phyloP scores from a whole-genome alignment of 768 basidiomycete genomes.

The Termitomyces sp. region DNA sequence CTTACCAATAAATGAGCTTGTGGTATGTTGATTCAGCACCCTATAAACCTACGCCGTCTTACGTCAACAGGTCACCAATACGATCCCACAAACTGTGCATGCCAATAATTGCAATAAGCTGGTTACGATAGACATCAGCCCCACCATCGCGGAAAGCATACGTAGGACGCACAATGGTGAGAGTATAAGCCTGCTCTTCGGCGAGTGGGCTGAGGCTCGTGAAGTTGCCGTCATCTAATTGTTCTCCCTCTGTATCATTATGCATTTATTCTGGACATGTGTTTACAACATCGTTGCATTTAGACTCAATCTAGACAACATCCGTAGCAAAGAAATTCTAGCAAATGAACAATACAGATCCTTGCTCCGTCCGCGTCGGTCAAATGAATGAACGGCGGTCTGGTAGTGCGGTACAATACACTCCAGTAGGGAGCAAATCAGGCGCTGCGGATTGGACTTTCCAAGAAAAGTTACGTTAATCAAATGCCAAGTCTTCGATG shows the following conservation, averaged over 20 bases:
- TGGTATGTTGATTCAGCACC: constrained; percentile 45
- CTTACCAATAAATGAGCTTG: constrained; percentile 78
- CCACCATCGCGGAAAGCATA: constrained; percentile 93
- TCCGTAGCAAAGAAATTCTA: not conserved
- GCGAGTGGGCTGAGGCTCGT: constrained; percentile 65
- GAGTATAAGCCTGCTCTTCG: constrained; percentile 84
- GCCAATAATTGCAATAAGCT: constrained; percentile 63
- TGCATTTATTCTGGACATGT: constrained; percentile 8
- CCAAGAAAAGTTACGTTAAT: not conserved
- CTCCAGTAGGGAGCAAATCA: too few species aligned
- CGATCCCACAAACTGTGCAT: constrained; percentile 80
- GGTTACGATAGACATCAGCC: constrained; percentile 84
- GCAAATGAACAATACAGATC: not conserved
- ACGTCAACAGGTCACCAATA: constrained; percentile 78
- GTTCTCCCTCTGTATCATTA: constrained; percentile 10
- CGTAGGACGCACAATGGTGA: constrained; percentile 93
- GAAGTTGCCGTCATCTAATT: constrained; percentile 31
- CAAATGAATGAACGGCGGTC: not conserved
- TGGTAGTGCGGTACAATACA: not conserved
- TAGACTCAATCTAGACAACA: constrained; percentile 12
- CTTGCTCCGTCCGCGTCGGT: not conserved
- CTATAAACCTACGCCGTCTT: not conserved
- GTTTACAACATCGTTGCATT: not conserved
- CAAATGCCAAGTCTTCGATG: too few species aligned
- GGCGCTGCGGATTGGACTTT: not conserved